phyloP scores from a whole-genome alignment of 2,329 filamentous ascomycete genomes.

The Colletotrichum sp. region DNA sequence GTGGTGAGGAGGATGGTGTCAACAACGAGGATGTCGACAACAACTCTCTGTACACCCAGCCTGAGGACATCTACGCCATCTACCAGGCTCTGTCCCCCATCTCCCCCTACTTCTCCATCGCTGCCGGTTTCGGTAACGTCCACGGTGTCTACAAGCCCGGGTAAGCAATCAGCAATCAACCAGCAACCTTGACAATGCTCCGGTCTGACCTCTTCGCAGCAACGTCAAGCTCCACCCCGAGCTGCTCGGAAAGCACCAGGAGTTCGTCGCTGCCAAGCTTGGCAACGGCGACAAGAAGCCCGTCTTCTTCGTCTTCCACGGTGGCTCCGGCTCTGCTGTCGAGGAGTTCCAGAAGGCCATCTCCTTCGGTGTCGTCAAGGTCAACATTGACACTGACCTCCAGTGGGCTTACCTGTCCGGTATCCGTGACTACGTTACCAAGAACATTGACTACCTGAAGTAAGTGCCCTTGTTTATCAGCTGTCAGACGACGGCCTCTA shows the following conservation, averaged over 20 bases:
- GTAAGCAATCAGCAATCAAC: background rate
- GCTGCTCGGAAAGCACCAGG: slow-evolving; percentile 96
- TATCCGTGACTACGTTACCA: slow-evolving; percentile 92
- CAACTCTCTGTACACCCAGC: slow-evolving; percentile 96
- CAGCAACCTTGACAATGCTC: background rate
- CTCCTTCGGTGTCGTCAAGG: slow-evolving; percentile 95
- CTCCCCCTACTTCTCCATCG: slow-evolving; percentile 96
- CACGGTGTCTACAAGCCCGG: slow-evolving; percentile 99
- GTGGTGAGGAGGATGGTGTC: slow-evolving; percentile 97
- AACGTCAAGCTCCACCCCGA: slow-evolving; percentile 98
- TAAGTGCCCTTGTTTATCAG: background rate
- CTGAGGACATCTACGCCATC: slow-evolving; percentile 93
- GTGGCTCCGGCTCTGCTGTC: slow-evolving; percentile 90
- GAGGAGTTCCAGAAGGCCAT: slow-evolving; percentile 91
- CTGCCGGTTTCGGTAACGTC: slow-evolving; percentile 97
- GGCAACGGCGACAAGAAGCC: slow-evolving; percentile 80
- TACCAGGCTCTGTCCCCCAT: slow-evolving; percentile 85
- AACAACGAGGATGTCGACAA: slow-evolving; percentile 99
- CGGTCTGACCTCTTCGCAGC: slow-evolving; percentile 15
- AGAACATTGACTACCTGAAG: slow-evolving; percentile 91
- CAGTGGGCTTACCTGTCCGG: slow-evolving; percentile 93
- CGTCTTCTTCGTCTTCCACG: slow-evolving; percentile 99
- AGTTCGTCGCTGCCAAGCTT: slow-evolving; percentile 84
- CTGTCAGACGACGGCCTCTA: background rate
- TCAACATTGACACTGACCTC: slow-evolving; percentile 98